Evolutionary conservation across 768 basidiomycete species (phyloP).

Genomic region (Lentinus tigrinus): DNA sequence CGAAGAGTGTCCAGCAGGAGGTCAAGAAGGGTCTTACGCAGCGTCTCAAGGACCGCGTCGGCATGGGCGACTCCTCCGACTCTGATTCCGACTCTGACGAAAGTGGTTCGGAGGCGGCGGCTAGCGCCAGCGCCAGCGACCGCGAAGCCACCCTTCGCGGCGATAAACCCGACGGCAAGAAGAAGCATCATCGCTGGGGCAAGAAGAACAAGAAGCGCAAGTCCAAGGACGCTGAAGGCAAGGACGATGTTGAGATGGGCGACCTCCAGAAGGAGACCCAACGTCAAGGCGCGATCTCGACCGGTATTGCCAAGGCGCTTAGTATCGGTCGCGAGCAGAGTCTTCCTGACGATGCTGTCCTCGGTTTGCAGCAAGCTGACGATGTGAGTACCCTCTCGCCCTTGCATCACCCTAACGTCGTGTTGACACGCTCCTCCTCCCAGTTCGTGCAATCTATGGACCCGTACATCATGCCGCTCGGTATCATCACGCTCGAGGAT

Average conservation of each 20-base stretch:
- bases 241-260: slow-evolving; percentile 27
- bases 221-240: slow-evolving; percentile 11
- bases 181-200: slow-evolving; percentile 18
- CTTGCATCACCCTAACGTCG: background rate
- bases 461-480: slow-evolving; percentile 73
- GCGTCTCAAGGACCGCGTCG: slow-evolving; percentile 68
- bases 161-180: slow-evolving; percentile 16
- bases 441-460: slow-evolving; percentile 77
- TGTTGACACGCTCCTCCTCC: background rate
- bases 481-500: slow-evolving; percentile 88
- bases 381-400: slow-evolving; percentile 44
- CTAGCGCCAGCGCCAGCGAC: slow-evolving; percentile 18
- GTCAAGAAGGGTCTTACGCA: slow-evolving; percentile 76
- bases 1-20: slow-evolving; percentile 71
- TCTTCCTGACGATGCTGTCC: slow-evolving; percentile 80
- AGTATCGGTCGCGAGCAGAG: slow-evolving; percentile 55
- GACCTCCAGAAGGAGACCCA: slow-evolving; percentile 20
- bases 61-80: slow-evolving; percentile 60
- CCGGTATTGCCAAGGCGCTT: slow-evolving; percentile 22
- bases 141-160: slow-evolving; percentile 23
- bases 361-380: slow-evolving; percentile 64
- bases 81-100: slow-evolving; percentile 37
- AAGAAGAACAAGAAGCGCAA: slow-evolving; percentile 12
- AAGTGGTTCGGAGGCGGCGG: slow-evolving; percentile 10
- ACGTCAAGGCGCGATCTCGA: too few species aligned